A percentile compares a stretch with the other conserved stretches of the same genome.
phyloP scores from a whole-genome alignment of 768 basidiomycete species.

The Dacryopinax spathularia region DNA sequence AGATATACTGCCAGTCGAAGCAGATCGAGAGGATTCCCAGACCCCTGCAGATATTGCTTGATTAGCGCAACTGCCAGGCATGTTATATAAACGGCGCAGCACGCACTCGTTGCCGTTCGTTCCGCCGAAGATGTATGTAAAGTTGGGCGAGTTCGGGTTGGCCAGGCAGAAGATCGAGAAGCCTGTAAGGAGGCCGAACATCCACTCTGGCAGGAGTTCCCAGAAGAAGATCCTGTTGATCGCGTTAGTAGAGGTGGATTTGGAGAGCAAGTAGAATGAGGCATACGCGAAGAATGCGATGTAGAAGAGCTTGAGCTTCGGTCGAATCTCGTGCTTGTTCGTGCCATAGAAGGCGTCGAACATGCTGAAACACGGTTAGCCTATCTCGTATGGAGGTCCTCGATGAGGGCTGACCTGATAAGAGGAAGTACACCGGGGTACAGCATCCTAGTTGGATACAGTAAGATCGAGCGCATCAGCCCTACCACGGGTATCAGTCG shows the following conservation, averaged over 20 bases:
- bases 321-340: constrained; percentile 26
- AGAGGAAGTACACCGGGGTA: constrained; percentile 35
- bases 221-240: constrained; percentile 30
- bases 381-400: too few relatives aligned
- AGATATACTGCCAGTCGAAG: constrained; percentile 45
- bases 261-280: too few relatives aligned
- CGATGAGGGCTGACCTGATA: too few relatives aligned
- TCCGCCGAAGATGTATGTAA: constrained; percentile 46
- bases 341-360: constrained; percentile 37
- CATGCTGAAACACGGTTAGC: too few relatives aligned
- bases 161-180: constrained; percentile 48
- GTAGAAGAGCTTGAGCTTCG: constrained; percentile 40
- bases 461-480: constrained; percentile 33
- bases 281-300: constrained; percentile 26
- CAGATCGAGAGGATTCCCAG: constrained; percentile 18
- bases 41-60: neutral
- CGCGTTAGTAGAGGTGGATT: neutral
- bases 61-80: too few relatives aligned
- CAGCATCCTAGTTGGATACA: constrained; percentile 42
- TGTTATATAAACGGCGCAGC: constrained; percentile 24
- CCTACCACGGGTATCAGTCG: too few relatives aligned
- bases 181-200: constrained; percentile 50
- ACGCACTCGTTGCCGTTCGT: constrained; percentile 52
- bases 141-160: constrained; percentile 33
- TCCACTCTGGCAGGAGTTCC: constrained; percentile 17